Percentiles rank a stretch among this genome's conserved stretches.
Evolutionary conservation across 2,329 filamentous ascomycete genomes (phyloP).

Genomic region (Microsporum canis): DNA sequence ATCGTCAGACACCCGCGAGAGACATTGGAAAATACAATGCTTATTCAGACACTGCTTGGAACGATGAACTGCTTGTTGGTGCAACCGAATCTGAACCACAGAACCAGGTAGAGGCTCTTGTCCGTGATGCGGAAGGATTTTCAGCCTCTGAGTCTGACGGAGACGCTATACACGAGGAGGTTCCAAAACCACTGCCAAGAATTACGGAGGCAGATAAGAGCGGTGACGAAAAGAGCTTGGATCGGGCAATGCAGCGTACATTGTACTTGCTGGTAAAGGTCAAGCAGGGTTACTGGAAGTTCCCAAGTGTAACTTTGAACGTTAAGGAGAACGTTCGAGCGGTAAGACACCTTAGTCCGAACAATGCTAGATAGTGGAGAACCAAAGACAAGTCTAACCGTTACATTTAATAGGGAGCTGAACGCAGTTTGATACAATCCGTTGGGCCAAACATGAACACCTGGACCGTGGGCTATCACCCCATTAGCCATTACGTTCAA

Average conservation of each 20-base stretch:
- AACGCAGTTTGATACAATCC: slow-evolving; percentile 62
- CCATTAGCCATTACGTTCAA: slow-evolving; percentile 65
- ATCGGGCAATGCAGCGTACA: slow-evolving; percentile 67
- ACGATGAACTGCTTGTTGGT: slow-evolving; percentile 76
- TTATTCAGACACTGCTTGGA: slow-evolving; percentile 65
- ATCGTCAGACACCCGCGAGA: slow-evolving; percentile 64
- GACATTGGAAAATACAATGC: slow-evolving; percentile 80
- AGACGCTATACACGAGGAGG: slow-evolving; percentile 43
- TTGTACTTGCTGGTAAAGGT: slow-evolving; percentile 75
- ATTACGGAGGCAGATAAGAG: slow-evolving; percentile 66
- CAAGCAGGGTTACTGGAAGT: slow-evolving; percentile 62
- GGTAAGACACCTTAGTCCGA: slow-evolving; percentile 44
- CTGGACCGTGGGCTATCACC: slow-evolving; percentile 87
- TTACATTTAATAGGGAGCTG: slow-evolving; percentile 53
- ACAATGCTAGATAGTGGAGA: background rate
- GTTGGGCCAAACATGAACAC: slow-evolving; percentile 96
- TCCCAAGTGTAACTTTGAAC: slow-evolving; percentile 61
- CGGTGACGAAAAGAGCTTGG: slow-evolving; percentile 65
- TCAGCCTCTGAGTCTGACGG: slow-evolving; percentile 21
- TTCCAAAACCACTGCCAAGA: slow-evolving; percentile 60
- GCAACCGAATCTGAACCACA: slow-evolving; percentile 55
- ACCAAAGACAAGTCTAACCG: background rate
- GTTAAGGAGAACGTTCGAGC: slow-evolving; percentile 67
- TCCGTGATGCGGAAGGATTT: slow-evolving; percentile 59
- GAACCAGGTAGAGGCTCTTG: slow-evolving; percentile 54